Evolutionary conservation across 192 early-diverging fungal species (phyloP), one percentile per base, ranked within the genome.

Genomic region (Gigaspora rosea): DNA sequence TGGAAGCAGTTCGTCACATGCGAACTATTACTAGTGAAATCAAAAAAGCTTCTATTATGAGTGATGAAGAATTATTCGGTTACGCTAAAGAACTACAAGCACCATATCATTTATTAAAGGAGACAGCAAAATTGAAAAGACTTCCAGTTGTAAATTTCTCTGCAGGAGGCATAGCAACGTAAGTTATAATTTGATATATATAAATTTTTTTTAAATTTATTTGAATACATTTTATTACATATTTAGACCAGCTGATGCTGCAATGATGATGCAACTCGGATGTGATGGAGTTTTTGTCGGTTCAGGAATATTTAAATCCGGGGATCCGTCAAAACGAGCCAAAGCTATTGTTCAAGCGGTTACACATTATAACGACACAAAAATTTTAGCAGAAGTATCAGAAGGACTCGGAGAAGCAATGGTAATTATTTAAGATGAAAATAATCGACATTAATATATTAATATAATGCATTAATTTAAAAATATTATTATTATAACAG

Each of bases 71-170:
- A 84, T 88, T 99, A 36, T 98, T 91, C 88, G 89, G 91, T 81
- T 99, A 94, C 80, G 94, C 97, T 77, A 98, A 99, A 89, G 95
- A 98, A 80, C 87, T 99, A 80, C 92, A 94, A 74, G 96, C 95
- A 15, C 95, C 96, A 22, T 90, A 91, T 85, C 85, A 98, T 70
- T 89, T 98, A 49, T 89, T 99, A 78, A 92, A 94, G 80, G 94
- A 97, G 79, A 91, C 92, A 61, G 94, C 90, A 70, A 86, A 88
- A 68, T 86, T 98, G 48, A 95, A 95, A 58, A 91, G 95, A 75
- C 85, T 99, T 35, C 96, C 97, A 54, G 95, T 99, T 57, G 96
- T 97, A 81, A 97, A 97, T 89, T 99, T 99, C 88, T 96, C 97
- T 76, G 96, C 96, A 51, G 96, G 94, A 75, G 96, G 95, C 84